phyloP scores from a whole-genome alignment of 768 basidiomycete species.

The Rhodotorula babjevae region DNA sequence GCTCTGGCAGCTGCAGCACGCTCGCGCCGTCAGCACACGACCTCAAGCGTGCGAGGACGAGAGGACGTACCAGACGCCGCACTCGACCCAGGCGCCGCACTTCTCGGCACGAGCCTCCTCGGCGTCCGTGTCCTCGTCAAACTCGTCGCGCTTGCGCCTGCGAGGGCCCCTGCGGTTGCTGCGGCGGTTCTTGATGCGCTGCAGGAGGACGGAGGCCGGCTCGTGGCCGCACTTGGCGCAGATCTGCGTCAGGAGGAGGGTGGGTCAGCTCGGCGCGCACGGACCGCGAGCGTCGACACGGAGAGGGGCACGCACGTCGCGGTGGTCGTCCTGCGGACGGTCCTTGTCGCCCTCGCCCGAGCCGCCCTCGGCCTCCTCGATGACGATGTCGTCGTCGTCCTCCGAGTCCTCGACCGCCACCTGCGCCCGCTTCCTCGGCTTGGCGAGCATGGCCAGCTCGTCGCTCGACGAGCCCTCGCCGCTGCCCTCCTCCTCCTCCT shows the following conservation, averaged over 20 bases:
- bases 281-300: not conserved
- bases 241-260: not conserved
- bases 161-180: not conserved
- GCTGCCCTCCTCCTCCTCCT: not conserved
- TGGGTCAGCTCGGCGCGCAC: not conserved
- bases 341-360: not conserved
- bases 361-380: not conserved
- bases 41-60: too few species aligned
- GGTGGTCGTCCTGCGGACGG: constrained; percentile 22
- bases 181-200: not conserved
- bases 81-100: constrained; percentile 39
- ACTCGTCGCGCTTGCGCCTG: constrained; percentile 5
- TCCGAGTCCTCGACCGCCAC: not conserved
- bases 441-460: constrained; percentile 1
- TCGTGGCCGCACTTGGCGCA: constrained; percentile 12
- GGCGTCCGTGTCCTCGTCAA: constrained; percentile 27
- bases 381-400: not conserved
- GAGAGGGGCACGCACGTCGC: not conserved
- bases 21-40: too few species aligned
- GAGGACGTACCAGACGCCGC: constrained; percentile 28
- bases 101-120: constrained; percentile 12
- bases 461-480: constrained; percentile 9
- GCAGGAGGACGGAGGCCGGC: not conserved
- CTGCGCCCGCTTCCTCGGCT: not conserved
- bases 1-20: constrained; percentile 18